phyloP scores from a whole-genome alignment of 1,284 basidiomycete genomes.

The Xerocomus nothofagi region DNA sequence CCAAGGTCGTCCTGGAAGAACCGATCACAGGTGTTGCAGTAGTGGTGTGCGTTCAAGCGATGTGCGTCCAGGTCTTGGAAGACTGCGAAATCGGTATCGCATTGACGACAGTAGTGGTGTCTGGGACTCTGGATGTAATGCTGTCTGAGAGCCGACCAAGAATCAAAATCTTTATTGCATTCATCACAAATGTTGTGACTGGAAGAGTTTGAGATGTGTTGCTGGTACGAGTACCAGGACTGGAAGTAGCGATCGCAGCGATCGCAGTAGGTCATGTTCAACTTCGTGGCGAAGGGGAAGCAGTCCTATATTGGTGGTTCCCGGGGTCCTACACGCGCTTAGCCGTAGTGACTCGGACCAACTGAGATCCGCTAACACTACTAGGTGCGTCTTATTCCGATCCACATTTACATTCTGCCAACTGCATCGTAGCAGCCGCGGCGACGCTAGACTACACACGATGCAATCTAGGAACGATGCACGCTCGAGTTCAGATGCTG shows the following conservation, averaged over 20 bases:
- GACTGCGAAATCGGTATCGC: conserved; percentile 38
- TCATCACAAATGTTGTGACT: conserved; percentile 22
- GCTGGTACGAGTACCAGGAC: conserved; percentile 13
- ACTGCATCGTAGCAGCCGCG: too few species aligned
- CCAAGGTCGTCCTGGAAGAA: conserved; percentile 41
- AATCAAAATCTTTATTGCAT: conserved; percentile 24
- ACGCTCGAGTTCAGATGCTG: conserved; percentile 42
- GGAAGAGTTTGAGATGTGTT: conserved; percentile 26
- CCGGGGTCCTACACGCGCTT: conserved; percentile 31
- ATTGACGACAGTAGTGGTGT: conserved; percentile 44
- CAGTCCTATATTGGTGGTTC: conserved; percentile 5
- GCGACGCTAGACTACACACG: conserved; percentile 39
- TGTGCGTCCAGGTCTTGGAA: conserved; percentile 34
- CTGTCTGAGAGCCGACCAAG: conserved; percentile 20
- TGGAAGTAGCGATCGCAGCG: conserved; percentile 21
- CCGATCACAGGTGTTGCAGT: conserved; percentile 41
- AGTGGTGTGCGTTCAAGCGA: conserved; percentile 38
- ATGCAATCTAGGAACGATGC: conserved; percentile 38
- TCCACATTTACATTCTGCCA: too few species aligned
- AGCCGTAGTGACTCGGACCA: too few species aligned
- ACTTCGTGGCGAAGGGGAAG: not conserved
- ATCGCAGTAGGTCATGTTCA: conserved; percentile 17
- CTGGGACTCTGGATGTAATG: conserved; percentile 29
- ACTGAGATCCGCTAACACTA: too few species aligned
- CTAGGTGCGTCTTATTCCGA: too few species aligned